Base-by-base conservation (phyloP, 306 rosid genomes). In the Pyrus betulifolia region DNA sequence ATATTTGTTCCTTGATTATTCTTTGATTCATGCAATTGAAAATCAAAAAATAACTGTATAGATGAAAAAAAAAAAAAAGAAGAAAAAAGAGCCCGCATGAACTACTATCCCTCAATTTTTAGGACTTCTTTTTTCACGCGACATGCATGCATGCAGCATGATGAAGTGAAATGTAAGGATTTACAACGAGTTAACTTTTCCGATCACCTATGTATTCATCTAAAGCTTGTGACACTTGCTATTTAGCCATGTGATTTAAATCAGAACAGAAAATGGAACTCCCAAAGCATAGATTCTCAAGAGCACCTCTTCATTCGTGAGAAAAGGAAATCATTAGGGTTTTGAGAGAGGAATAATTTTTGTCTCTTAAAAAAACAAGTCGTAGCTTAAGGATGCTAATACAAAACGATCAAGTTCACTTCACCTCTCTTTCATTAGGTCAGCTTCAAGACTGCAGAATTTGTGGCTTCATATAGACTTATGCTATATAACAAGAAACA, bases 351-450 rank as follows among this genome's bases (percentile, higher is more conserved):
- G 54, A 49, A 49, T 51, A 5, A 51, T 51, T 49, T 14, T 15
- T 14, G 55, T 51, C 21, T 51, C 8, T 51, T 51, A 6, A 17
- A 18, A 5, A 51, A 51, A 5, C 2, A 45, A 44, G 42, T 27
- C 8, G 8, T 0, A 18, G 7, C 33, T 72, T 8, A 52, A 63
- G 17, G 68, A 80, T 66, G 74, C 85, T 62, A 76, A 40, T 19
- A 82, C 45, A 42, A n/a, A 74, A 75, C 18, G 86, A 44, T 85
- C 80, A 67, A 64, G 80, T 86, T 80, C 88, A 83, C 45, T 61
- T 79, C 57, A 77, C 70, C 70, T 71, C 65, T 76, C 64, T 77
- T 74, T 57, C 63, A 59, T 64, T 80, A 68, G 23, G 90, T 84
- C 90, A 82, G 70, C 67, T 42, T 51, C 67, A 71, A 8, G 31